These are phyloP conservation scores for Pythium biforme DNA, from an alignment of 352 stramenopile species.

Conservation along the genomic window DNA sequence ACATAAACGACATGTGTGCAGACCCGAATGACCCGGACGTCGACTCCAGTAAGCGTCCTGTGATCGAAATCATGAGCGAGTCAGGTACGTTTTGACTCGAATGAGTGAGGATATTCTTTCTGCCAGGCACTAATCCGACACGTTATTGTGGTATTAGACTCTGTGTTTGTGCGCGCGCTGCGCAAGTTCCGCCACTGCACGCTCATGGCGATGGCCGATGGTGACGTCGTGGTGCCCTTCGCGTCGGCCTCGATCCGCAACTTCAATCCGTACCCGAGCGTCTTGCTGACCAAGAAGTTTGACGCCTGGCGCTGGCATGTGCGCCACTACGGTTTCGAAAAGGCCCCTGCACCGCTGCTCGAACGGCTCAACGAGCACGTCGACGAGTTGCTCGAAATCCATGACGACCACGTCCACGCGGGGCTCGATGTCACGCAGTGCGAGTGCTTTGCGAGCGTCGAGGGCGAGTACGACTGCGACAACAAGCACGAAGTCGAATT, in stretches of 20 bases:
- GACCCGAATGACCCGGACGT: constrained; percentile 12
- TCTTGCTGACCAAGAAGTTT: constrained; percentile 50
- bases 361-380: constrained; percentile 41
- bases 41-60: constrained; percentile 24
- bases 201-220: constrained; percentile 73
- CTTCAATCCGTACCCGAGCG: constrained; percentile 62
- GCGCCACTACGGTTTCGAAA: constrained; percentile 58
- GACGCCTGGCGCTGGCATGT: constrained; percentile 71
- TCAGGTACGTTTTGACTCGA: constrained; percentile 26
- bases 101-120: too few species aligned
- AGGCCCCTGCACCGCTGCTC: constrained; percentile 26
- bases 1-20: too few species aligned
- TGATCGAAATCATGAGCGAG: constrained; percentile 70
- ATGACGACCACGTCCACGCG: constrained; percentile 26
- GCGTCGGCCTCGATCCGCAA: constrained; percentile 71
- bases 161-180: constrained; percentile 50
- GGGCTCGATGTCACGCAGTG: constrained; percentile 38
- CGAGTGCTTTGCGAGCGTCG: constrained; percentile 53
- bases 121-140: too few species aligned
- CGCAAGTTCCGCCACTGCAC: constrained; percentile 58
- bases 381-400: constrained; percentile 40
- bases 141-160: constrained; percentile 30
- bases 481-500: constrained; percentile 84
- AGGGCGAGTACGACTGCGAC: constrained; percentile 56
- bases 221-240: constrained; percentile 72